Evolutionary conservation across 1,139 yeast genomes (phyloP).

Genomic region (Lodderomyces elongisporus): DNA sequence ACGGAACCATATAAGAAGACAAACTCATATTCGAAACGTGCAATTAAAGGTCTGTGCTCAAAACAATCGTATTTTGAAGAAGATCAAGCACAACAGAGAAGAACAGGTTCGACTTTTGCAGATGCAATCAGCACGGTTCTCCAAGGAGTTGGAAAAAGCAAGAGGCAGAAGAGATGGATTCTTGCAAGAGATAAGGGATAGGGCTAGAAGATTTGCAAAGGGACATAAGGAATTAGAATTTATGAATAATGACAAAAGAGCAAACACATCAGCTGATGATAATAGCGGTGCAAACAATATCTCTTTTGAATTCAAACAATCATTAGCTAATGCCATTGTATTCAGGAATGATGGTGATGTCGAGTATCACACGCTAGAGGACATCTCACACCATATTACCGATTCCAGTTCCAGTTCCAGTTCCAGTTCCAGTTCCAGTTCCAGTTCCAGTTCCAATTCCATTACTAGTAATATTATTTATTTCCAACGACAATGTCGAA

Average conservation of each 20-base stretch:
- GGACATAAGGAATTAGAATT: background rate
- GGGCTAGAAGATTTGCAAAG: slow-evolving; percentile 13
- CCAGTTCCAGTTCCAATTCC: too few relatives aligned
- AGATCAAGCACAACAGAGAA: slow-evolving; percentile 12
- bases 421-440: too few relatives aligned
- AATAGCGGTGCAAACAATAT: too few relatives aligned
- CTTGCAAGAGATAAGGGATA: slow-evolving; percentile 13
- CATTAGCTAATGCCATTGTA: background rate
- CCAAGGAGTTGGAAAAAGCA: slow-evolving; percentile 14
- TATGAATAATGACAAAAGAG: background rate
- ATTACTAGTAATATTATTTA: too few relatives aligned
- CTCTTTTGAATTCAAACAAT: background rate
- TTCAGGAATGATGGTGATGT: too few relatives aligned
- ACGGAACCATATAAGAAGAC: slow-evolving; percentile 4
- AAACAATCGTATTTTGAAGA: slow-evolving; percentile 13
- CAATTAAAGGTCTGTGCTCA: slow-evolving; percentile 13
- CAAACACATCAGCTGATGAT: background rate
- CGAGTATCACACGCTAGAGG: too few relatives aligned
- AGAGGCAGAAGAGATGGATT: slow-evolving; percentile 16
- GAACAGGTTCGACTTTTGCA: slow-evolving; percentile 9
- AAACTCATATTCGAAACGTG: slow-evolving; percentile 6
- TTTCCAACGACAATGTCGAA: background rate
- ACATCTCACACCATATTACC: too few relatives aligned
- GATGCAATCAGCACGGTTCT: slow-evolving; percentile 11
- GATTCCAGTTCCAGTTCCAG: too few relatives aligned